Base-by-base conservation (phyloP, 2,329 filamentous ascomycete genomes). In the Trichoderma citrinoviride region DNA sequence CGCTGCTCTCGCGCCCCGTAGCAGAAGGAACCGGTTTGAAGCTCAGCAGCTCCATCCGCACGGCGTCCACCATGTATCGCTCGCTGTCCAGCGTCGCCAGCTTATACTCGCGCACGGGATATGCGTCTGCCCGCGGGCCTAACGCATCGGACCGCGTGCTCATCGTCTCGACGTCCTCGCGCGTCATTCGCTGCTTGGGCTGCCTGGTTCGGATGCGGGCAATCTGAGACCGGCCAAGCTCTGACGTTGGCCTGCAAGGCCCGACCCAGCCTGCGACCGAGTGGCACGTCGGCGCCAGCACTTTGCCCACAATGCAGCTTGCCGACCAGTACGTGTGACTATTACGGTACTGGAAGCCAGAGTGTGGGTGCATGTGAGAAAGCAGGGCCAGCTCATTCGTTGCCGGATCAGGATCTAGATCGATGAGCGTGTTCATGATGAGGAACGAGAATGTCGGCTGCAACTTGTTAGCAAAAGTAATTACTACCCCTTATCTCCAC, bases 321-420 rank as follows among this genome's bases (percentile, higher is more conserved):
- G 87, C 84, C 3, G 89, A 87, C 90, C 90, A 93, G 79, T 92
- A 93, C 1, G 90, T 92, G 72, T 89, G 89, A 64, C 87, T 88
- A 70, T 80, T 83, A 65, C 88, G 87, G 73, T 92, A 92, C 76
- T 93, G 90, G 72, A 93, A 92, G 17, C 90, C 90, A 68, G 87
- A 87, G 69, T 87, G 81, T 0, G 88, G 88, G 65, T 89, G 83
- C 69, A 89, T 82, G 70, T 91, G 87, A 1, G 87, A 88, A 8
- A 93, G 82, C 40, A 89, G 81, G 12, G 87, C 86, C 17, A 92
- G 82, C 7, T 86, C 80, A 67, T 89, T 85, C 5, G 85, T 86
- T 3, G 86, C 87, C 4, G 82, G 82, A 72, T 91, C 89, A 2
- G 87, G 86, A 71, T 92, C 90, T 70, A 90, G 85, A 73, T 92